Evolutionary conservation across 2,329 filamentous ascomycete species (phyloP), one percentile per base, ranked within the genome.

Genomic region (Trichoderma gracile): DNA sequence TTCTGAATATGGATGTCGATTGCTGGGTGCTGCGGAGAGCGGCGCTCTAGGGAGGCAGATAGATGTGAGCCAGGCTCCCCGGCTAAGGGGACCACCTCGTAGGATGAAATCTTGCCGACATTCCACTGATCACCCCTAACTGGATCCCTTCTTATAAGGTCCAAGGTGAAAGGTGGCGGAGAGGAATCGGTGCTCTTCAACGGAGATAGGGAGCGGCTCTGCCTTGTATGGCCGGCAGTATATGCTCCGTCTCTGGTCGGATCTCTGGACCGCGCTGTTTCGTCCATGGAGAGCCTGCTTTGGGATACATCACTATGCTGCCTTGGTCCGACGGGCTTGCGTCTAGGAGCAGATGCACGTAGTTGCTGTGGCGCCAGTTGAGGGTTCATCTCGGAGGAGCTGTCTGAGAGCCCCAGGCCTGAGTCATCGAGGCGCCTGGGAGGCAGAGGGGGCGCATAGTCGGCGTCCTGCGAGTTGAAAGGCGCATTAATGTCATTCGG

Each of bases 91-190:
- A 83, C 80, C 15, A 80, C 73, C 67, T 85, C 82, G 65, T 81
- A 81, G 0, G 83, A 86, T 2, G 81, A 82, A 55, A 92, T 82
- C 62, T 82, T 86, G 23, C 87, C 90, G 14, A 93, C 83, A 71
- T 93, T 93, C 89, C 89, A 92, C 74, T 93, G 90, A 62, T 81
- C 81, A 8, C 86, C 86, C 9, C 87, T 85, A 23, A 83, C 80
- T 1, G 89, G 89, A 72, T 93, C 88, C 68, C 90, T 85, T n/a
- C 90, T 87, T 70, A 93, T 92, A 15, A 93, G 75, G 0, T 86
- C 88, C 15, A 87, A 76, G 2, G 80, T 82, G 67, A 86, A 86
- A 0, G 83, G 80, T 0, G 74, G 69, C 23, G 65, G 63, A 14
- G 54, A 12, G 7, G 71, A 69, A 2, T 69, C 69, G 42, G 68